These are phyloP conservation scores for Emergomyces orientalis DNA, from an alignment of 2,329 filamentous ascomycete genomes.

Conservation along the genomic window DNA sequence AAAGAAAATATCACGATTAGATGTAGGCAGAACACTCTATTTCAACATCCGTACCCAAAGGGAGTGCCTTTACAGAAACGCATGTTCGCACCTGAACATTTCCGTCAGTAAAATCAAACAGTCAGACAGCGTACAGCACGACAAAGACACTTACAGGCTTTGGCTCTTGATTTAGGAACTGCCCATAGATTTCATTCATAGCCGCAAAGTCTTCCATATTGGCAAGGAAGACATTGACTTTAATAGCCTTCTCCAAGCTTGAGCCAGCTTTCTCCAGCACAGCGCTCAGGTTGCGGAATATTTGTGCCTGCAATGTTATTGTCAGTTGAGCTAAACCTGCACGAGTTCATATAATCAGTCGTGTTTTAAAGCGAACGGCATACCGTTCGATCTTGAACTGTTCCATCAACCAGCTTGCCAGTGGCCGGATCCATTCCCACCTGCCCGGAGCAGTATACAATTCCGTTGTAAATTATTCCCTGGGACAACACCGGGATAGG, in stretches of 20 bases:
- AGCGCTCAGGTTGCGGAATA: conserved; percentile 49
- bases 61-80: conserved; percentile 80
- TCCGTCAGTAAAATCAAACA: not conserved
- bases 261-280: conserved; percentile 54
- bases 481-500: conserved; percentile 51
- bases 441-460: conserved; percentile 62
- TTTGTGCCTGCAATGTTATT: conserved; percentile 29
- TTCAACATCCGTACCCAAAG: conserved; percentile 78
- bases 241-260: conserved; percentile 52
- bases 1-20: conserved; percentile 24
- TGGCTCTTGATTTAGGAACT: conserved; percentile 36
- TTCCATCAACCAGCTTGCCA: conserved; percentile 47
- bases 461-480: conserved; percentile 53
- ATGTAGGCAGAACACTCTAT: conserved; percentile 78
- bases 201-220: conserved; percentile 59
- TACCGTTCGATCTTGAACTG: conserved; percentile 14
- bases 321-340: not conserved
- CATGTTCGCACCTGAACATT: conserved; percentile 57
- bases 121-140: not conserved
- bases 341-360: not conserved
- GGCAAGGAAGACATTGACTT: conserved; percentile 58
- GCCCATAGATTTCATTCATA: conserved; percentile 80
- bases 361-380: not conserved
- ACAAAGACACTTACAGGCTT: conserved; percentile 7
- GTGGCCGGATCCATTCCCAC: conserved; percentile 51